phyloP scores from a whole-genome alignment of 148 eudicot species.

The Rhododendron ovatum region DNA sequence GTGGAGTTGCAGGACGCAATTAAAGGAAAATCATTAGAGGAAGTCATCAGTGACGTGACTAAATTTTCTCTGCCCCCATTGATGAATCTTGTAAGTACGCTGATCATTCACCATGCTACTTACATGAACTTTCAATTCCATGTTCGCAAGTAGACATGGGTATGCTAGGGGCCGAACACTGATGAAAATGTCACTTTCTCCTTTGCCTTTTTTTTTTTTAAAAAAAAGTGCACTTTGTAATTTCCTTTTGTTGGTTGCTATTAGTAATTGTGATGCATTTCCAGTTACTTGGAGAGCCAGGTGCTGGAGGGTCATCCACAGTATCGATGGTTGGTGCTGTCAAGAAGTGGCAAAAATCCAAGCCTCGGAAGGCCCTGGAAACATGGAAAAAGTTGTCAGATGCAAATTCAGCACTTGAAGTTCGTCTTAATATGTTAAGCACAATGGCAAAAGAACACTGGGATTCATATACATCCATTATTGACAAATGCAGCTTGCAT shows the following conservation, averaged over 20 bases:
- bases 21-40: slow-evolving; percentile 44
- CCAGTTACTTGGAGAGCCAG: slow-evolving; percentile 96
- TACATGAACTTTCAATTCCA: background rate
- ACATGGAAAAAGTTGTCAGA: slow-evolving; percentile 77
- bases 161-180: background rate
- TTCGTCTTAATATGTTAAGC: slow-evolving; percentile 46
- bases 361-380: slow-evolving; percentile 61
- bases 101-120: background rate
- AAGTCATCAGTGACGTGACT: slow-evolving; percentile 57
- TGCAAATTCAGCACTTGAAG: slow-evolving; percentile 66
- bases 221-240: background rate
- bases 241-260: background rate
- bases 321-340: slow-evolving; percentile 99
- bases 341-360: slow-evolving; percentile 95
- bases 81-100: slow-evolving; percentile 77
- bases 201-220: no score
- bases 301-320: slow-evolving; percentile 96
- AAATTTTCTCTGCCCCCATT: slow-evolving; percentile 75
- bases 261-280: slow-evolving; percentile 14
- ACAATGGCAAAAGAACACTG: slow-evolving; percentile 50
- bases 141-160: background rate
- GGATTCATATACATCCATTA: slow-evolving; percentile 54
- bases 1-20: slow-evolving; percentile 48
- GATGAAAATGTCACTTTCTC: background rate
- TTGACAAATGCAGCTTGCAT: slow-evolving; percentile 53